Conservation (phyloP, 2,329 filamentous ascomycete genomes). For the Aspergillus fumigatus region DNA sequence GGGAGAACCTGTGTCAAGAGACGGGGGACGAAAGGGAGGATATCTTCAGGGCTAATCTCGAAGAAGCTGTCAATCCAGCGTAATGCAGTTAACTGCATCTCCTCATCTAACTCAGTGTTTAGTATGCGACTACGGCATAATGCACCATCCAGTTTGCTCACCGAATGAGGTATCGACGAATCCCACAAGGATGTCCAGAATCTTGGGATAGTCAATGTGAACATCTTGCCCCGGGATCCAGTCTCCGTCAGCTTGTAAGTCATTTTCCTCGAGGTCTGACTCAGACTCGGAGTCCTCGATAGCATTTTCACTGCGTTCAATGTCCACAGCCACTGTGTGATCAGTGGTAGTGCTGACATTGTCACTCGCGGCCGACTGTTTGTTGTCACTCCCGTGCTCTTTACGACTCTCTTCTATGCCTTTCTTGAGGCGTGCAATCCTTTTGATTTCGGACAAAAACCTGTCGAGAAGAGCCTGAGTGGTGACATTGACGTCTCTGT, state of each 20-base stretch:
- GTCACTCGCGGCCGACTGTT: slow-evolving; percentile 66
- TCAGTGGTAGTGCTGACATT: slow-evolving; percentile 57
- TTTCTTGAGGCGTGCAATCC: slow-evolving; percentile 87
- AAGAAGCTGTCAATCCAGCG: slow-evolving; percentile 96
- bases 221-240: slow-evolving; percentile 98
- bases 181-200: slow-evolving; percentile 83
- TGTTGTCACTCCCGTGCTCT: slow-evolving; percentile 61
- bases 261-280: slow-evolving; percentile 49
- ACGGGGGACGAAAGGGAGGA: slow-evolving; percentile 88
- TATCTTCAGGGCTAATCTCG: slow-evolving; percentile 95
- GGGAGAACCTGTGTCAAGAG: slow-evolving; percentile 88
- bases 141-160: slow-evolving; percentile 29
- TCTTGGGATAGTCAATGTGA: slow-evolving; percentile 85
- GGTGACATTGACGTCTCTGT: slow-evolving; percentile 88
- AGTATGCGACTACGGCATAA: slow-evolving; percentile 25
- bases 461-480: slow-evolving; percentile 85
- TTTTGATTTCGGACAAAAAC: slow-evolving; percentile 89
- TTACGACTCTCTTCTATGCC: slow-evolving; percentile 83
- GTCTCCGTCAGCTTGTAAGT: slow-evolving; percentile 71
- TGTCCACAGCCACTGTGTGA: slow-evolving; percentile 34
- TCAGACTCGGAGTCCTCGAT: slow-evolving; percentile 45
- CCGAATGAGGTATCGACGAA: slow-evolving; percentile 80
- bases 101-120: slow-evolving; percentile 62
- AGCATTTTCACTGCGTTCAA: slow-evolving; percentile 51
- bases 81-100: slow-evolving; percentile 83